Evolutionary conservation across 768 basidiomycete genomes (phyloP).

Genomic region (Panaeolus papilionaceus): DNA sequence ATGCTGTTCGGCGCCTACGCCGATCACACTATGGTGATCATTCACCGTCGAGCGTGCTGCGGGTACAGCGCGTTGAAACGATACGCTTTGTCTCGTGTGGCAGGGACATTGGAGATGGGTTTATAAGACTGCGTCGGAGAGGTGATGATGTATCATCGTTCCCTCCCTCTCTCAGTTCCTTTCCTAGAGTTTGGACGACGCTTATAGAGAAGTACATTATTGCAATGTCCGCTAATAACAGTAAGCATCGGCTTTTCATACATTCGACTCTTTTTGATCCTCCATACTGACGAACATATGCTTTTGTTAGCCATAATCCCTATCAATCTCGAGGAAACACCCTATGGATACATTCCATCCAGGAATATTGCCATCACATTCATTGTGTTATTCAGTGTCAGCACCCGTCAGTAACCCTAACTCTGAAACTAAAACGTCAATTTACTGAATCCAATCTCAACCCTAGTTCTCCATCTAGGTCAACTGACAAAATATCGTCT

Average conservation of each 20-base stretch:
- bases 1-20: background rate
- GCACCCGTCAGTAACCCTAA: background rate
- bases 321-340: background rate
- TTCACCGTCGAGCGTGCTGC: background rate
- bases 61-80: background rate
- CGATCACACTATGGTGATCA: background rate
- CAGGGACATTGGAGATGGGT: background rate
- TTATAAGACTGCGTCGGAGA: background rate
- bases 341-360: conserved; percentile 20
- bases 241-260: background rate
- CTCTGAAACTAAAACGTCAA: background rate
- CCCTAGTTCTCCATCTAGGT: conserved; percentile 21
- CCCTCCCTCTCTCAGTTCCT: background rate
- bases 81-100: background rate
- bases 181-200: background rate
- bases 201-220: background rate
- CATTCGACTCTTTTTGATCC: background rate
- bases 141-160: background rate
- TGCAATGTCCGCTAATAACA: background rate
- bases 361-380: conserved; percentile 15
- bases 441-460: background rate
- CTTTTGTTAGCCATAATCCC: background rate
- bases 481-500: conserved; percentile 26
- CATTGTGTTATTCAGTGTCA: conserved; percentile 17
- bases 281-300: background rate